Evolutionary conservation across 2,329 filamentous ascomycete genomes (phyloP), one percentile per base, ranked within the genome.

Genomic region (Ceratocystis destructans): DNA sequence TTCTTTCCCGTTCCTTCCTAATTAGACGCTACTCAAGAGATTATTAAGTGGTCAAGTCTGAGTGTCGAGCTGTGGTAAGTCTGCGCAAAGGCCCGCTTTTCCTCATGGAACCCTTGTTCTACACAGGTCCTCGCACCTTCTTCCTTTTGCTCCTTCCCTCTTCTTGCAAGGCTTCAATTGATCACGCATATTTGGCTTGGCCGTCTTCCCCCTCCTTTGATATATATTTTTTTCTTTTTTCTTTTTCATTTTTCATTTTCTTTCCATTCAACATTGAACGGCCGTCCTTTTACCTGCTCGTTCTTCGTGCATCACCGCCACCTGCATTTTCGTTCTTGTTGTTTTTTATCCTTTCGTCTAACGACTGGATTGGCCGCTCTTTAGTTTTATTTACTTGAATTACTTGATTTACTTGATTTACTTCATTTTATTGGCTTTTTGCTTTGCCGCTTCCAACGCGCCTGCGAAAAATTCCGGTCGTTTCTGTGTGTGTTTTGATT

Each of bases 281-380:
- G 10, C 46, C n/a, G 2, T n/a, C 2, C 22, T 22, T 15, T 5
- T 61, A 17, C 48, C 44, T 20, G 22, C 6, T 55, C 41, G 44
- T 55, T 41, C 64, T 22, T 57, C 50, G 64, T 53, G 53, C 57
- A 61, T 65, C 57, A 33, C 64, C 17, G 33, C 64, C 64, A 46
- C 28, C 59, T 65, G 53, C 64, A 53, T 57, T 65, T 22, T 50
- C 15, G 50, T 57, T 28, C 25, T 65, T 61, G 20, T 64, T 53
- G 28, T 48, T 31, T 33, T 55, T n/a, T 65, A 59, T 20, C 64
- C 57, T 41, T 45, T 65, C 64, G 31, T 53, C 25, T 61, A n/a
- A 57, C 53, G 53, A 53, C 45, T 65, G 64, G 57, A 65, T 59
- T 41, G 50, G 41, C 46, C 57, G 31, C 50, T 46, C 37, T 22